Evolutionary conservation across 2,329 filamentous ascomycete genomes (phyloP).

Genomic region (Exutisphaerella laricina): DNA sequence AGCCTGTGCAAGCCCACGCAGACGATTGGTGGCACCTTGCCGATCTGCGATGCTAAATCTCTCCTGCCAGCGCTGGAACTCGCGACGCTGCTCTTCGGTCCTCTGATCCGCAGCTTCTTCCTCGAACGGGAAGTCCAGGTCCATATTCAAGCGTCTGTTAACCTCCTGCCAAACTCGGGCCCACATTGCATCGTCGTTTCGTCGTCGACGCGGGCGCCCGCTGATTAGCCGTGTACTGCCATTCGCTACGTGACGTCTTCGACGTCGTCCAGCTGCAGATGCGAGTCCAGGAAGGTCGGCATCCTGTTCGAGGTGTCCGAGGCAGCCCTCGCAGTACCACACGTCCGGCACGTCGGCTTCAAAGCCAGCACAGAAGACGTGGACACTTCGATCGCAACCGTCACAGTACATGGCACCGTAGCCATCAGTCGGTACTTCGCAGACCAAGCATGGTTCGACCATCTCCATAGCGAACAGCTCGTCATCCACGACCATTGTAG

Average conservation of each 20-base stretch:
- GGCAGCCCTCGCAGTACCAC: slow-evolving; percentile 90
- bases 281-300: slow-evolving; percentile 25
- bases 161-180: slow-evolving; percentile 83
- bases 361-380: slow-evolving; percentile 85
- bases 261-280: slow-evolving; percentile 22
- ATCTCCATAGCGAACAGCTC: slow-evolving; percentile 52
- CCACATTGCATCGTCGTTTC: slow-evolving; percentile 54
- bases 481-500: slow-evolving; percentile 66
- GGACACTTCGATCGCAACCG: slow-evolving; percentile 81
- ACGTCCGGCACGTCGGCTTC: slow-evolving; percentile 46
- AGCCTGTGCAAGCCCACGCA: slow-evolving; percentile 48
- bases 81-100: slow-evolving; percentile 50
- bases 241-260: slow-evolving; percentile 18
- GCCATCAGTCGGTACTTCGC: slow-evolving; percentile 72
- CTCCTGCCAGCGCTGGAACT: slow-evolving; percentile 71
- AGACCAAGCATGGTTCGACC: slow-evolving; percentile 74
- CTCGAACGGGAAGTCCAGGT: slow-evolving; percentile 81
- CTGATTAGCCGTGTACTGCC: slow-evolving; percentile 7
- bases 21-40: slow-evolving; percentile 63
- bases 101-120: slow-evolving; percentile 60
- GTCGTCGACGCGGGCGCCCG: slow-evolving; percentile 19
- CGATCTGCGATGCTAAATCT: slow-evolving; percentile 75
- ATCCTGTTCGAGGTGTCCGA: slow-evolving; percentile 30
- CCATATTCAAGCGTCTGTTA: slow-evolving; percentile 70
- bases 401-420: slow-evolving; percentile 86